Conservation (phyloP, 192 early-diverging fungal species). For the Pilobolus umbonatus region DNA sequence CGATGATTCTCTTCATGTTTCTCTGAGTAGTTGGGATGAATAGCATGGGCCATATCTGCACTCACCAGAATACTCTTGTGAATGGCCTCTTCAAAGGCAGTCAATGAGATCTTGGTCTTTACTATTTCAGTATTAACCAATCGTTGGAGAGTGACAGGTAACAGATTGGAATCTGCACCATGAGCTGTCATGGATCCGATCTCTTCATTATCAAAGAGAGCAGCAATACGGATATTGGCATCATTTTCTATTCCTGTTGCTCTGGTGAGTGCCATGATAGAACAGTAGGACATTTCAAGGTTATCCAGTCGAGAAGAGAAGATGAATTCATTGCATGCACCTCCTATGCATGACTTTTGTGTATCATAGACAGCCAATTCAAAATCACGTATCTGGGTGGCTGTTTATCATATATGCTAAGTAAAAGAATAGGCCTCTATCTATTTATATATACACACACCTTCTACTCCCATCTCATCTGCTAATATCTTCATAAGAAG, state of each 20-base stretch:
- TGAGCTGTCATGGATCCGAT: slow-evolving; percentile 89
- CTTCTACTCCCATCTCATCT: slow-evolving; percentile 62
- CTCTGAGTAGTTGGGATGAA: slow-evolving; percentile 87
- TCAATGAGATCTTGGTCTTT: slow-evolving; percentile 25
- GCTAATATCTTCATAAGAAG: slow-evolving; percentile 74
- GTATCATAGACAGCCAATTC: slow-evolving; percentile 97
- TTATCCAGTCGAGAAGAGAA: slow-evolving; percentile 94
- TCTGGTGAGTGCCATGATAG: slow-evolving; percentile 60
- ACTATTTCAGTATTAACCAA: slow-evolving; percentile 40
- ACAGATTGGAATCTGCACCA: slow-evolving; percentile 89
- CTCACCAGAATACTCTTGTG: slow-evolving; percentile 84
- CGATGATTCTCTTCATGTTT: slow-evolving; percentile 94
- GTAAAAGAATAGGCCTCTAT: neutral
- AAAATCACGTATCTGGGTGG: slow-evolving; percentile 85
- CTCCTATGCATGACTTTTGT: slow-evolving; percentile 81
- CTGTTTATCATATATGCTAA: slow-evolving; percentile 25
- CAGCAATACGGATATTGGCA: slow-evolving; percentile 75
- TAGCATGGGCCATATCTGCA: slow-evolving; percentile 91
- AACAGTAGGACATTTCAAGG: slow-evolving; percentile 94
- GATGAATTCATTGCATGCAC: slow-evolving; percentile 88
- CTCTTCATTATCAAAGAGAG: slow-evolving; percentile 98
- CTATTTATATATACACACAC: slow-evolving; percentile 24
- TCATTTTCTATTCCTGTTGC: slow-evolving; percentile 55
- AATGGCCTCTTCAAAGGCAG: slow-evolving; percentile 82
- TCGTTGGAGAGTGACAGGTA: slow-evolving; percentile 67